Evolutionary conservation across 345 rosid species (phyloP).

Genomic region (Excoecaria cochinchinensis): DNA sequence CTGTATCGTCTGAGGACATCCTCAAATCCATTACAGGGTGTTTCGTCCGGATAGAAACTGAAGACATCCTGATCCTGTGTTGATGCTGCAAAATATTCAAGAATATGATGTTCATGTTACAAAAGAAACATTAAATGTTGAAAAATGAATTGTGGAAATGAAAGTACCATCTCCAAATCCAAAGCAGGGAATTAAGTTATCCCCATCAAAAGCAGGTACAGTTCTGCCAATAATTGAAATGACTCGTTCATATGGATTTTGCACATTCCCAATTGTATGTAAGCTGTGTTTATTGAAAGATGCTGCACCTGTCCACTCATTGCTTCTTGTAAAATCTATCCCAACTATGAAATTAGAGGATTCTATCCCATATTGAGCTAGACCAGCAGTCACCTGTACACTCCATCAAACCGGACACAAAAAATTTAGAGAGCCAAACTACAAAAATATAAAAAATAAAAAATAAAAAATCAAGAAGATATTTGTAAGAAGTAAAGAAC

Average conservation of each 20-base stretch:
- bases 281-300: slow-evolving; percentile 66
- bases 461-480: too few relatives aligned
- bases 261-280: slow-evolving; percentile 54
- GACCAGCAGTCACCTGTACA: slow-evolving; percentile 76
- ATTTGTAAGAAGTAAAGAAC: too few relatives aligned
- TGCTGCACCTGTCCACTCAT: slow-evolving; percentile 92
- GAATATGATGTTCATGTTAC: slow-evolving; percentile 6
- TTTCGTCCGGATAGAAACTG: slow-evolving; percentile 65
- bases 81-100: slow-evolving; percentile 48
- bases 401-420: neutral
- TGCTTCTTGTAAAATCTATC: slow-evolving; percentile 94
- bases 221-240: slow-evolving; percentile 77
- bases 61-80: slow-evolving; percentile 95
- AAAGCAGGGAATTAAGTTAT: slow-evolving; percentile 77
- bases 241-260: slow-evolving; percentile 80
- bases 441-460: neutral
- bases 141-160: neutral
- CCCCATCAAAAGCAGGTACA: slow-evolving; percentile 70
- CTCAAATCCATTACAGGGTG: slow-evolving; percentile 77
- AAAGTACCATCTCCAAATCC: slow-evolving; percentile 75
- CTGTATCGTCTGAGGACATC: slow-evolving; percentile 74
- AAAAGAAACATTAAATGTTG: neutral
- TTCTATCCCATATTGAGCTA: slow-evolving; percentile 82
- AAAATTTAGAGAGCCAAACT: neutral
- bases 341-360: slow-evolving; percentile 93